Base-by-base conservation (phyloP, 768 basidiomycete genomes). In the Russula virescens region DNA sequence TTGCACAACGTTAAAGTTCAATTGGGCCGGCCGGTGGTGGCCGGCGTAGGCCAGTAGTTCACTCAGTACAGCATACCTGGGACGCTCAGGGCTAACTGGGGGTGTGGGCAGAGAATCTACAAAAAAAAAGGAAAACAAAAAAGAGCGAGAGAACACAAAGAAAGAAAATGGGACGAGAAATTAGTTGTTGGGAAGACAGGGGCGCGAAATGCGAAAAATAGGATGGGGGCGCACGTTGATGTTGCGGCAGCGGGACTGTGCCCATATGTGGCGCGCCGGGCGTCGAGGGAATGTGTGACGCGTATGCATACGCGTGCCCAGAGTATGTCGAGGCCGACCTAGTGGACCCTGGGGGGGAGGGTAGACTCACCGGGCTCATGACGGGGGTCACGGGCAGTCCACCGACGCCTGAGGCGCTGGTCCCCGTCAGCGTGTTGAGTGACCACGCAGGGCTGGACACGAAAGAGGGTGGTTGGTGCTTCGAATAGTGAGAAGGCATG, bases 391-490 rank as follows among this genome's bases (percentile, higher is more conserved):
- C 47, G 40, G 65, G 65, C 5, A 21, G 55, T 16, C 53, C 54
- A 11, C 42, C 43, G 25, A 43, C 14, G 21, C 56, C 47, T 19
- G 65, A 66, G 53, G 25, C 53, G 10, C 58, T 42, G 23, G 61
- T 63, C 40, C 61, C 55, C 1, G 65, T 58, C 47, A 66, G 52
- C 47, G 62, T 19, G 56, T 63, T 66, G 26, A 66, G 4, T 4
- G 65, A 66, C 65, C 65, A 66, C 46, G 62, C 18, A 16, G 65
- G 65, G 48, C 65, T 66, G 13, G 65, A 66, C 51, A 46, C 34
- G 52, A 35, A 66, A n/a, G 61, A 66, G 1, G 51, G n/a, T 5
- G 61, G 4, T 18, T 58, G 50, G 48, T 59, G 52, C 25, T 65
- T 63, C 48, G 64, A 62, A 7, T 55, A 63, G 31, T 53, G 63